These are phyloP conservation scores for Mortierella alpina DNA, from an alignment of 192 early-diverging fungal genomes.

Conservation along the genomic window DNA sequence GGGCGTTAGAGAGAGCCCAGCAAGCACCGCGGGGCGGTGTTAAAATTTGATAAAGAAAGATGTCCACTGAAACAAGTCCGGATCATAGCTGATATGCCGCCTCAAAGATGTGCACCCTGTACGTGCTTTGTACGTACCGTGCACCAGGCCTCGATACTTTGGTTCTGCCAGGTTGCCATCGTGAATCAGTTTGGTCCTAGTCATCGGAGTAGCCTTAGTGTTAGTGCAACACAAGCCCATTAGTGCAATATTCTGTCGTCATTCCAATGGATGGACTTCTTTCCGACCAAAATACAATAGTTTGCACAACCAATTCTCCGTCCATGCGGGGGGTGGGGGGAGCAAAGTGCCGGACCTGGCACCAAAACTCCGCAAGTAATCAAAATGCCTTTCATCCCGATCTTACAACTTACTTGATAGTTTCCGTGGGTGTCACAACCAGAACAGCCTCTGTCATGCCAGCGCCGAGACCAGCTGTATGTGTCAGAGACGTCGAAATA, in stretches of 20 bases:
- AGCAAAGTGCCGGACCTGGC: no score
- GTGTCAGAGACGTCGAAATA: background rate
- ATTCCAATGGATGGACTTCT: no score
- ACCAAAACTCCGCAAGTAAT: no score
- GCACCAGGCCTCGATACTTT: conserved; percentile 80
- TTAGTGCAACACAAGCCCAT: background rate
- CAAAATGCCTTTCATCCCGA: no score
- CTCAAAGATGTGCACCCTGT: background rate
- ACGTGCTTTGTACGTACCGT: conserved; percentile 62
- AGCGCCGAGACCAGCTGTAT: conserved; percentile 80
- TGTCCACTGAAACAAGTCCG: background rate
- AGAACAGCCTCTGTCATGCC: conserved; percentile 88
- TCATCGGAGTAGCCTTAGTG: background rate
- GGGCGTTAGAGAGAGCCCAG: background rate
- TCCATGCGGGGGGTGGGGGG: no score
- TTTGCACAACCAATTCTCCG: no score
- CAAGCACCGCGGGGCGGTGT: background rate
- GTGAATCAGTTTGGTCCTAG: conserved; percentile 91
- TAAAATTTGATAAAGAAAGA: background rate
- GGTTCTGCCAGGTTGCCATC: conserved; percentile 81
- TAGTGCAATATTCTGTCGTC: background rate
- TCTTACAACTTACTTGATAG: conserved; percentile 76
- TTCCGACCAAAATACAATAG: no score
- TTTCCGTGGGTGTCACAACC: conserved; percentile 92
- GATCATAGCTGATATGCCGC: no score